Conservation (phyloP, 164 flowering plant species). For the Warburgia ugandensis region DNA sequence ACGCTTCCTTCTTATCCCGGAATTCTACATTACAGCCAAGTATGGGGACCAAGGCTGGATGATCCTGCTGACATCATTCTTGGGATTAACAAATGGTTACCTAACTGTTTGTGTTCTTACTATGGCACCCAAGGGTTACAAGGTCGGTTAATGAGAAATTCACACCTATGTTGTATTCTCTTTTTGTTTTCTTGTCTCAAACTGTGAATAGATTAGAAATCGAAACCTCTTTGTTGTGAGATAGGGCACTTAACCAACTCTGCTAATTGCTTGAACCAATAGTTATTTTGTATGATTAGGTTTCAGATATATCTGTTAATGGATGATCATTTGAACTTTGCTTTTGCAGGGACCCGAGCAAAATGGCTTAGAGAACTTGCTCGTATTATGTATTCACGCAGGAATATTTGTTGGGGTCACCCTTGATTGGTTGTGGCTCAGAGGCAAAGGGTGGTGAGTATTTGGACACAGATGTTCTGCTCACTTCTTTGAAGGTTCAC, state of each 20-base stretch:
- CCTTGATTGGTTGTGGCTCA: conserved; percentile 55
- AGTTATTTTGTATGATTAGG: too few species aligned
- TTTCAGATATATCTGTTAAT: too few species aligned
- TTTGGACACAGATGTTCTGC: background rate
- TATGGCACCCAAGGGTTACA: too few species aligned
- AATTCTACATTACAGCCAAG: too few species aligned
- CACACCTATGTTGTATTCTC: background rate
- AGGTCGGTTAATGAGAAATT: conserved; percentile 11
- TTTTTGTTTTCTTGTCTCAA: background rate
- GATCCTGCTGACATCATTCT: too few species aligned
- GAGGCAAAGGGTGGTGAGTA: conserved; percentile 20
- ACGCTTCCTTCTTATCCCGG: too few species aligned
- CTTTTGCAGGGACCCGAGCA: conserved; percentile 63
- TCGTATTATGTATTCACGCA: conserved; percentile 31
- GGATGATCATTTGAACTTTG: too few species aligned
- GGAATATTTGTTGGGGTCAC: conserved; percentile 51
- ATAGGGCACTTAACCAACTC: too few species aligned
- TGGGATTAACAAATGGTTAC: too few species aligned
- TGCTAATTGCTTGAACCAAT: too few species aligned
- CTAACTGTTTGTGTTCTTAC: too few species aligned
- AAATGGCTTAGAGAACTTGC: conserved; percentile 57
- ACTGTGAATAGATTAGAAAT: background rate
- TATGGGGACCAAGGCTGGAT: too few species aligned
- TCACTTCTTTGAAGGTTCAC: background rate
- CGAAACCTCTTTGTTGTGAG: conserved; percentile 4